Evolutionary conservation across 2,329 filamentous ascomycete species (phyloP), one percentile per base, ranked within the genome.

Genomic region (Grosmannia serpens): DNA sequence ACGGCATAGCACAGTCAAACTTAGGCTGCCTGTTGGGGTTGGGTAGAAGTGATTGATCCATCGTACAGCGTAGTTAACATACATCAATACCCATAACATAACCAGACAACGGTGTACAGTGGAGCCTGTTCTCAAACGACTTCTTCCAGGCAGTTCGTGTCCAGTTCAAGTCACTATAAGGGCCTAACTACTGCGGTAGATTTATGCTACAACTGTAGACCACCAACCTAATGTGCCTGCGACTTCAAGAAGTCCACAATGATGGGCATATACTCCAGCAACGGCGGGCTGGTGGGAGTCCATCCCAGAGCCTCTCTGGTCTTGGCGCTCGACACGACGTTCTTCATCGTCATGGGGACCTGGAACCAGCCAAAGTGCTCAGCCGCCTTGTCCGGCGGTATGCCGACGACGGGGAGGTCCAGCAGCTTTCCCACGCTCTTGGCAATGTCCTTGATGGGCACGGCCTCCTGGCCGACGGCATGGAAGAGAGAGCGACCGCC

Each of bases 231-330:
- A 5, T 27, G 4, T 6, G 50, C n/a, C 50, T 33, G 29, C 17
- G 9, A 13, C n/a, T 33, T 41, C 13, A 41, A 13, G 49, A n/a
- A 29, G 4, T 27, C 47, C 2, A 55, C 41, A 52, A 59, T 33
- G 9, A 47, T 26, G 7, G 60, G 60, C 46, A 62, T 8, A 9
- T 62, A 56, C 26, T 56, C 58, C 10, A 64, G 2, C n/a, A 64
- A 29, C 20, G 53, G 52, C 8, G 24, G 41, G 4, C 56, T 13
- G 8, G 46, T 57, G 7, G 62, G 61, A n/a, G 20, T 57, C 73
- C 73, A 75, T 1, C 70, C 71, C 51, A 75, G 62, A 59, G 64
- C 52, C 52, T 67, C 63, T 56, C 63, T 62, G 17, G 74, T 75
- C 66, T 70, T 70, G 35, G 65, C 61, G 62, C 69, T 73, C 11